Evolutionary conservation across 1,284 basidiomycete genomes (phyloP), one percentile per base, ranked within the genome.

Genomic region (Athelia psychrophila): DNA sequence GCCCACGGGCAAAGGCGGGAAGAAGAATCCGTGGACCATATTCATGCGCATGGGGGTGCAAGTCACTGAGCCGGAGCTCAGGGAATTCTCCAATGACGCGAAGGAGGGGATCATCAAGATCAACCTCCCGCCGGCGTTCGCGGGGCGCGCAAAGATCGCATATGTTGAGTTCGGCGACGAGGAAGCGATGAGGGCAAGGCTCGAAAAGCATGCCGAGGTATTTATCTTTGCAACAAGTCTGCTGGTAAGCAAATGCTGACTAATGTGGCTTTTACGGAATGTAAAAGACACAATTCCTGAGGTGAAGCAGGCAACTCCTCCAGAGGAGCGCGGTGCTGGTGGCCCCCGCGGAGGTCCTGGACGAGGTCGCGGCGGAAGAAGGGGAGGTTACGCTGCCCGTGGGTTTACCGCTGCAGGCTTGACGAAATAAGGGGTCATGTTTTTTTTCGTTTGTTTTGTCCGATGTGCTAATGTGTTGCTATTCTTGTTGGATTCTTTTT

Each of bases 121-220:
- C 94, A 56, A 81, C 82, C 60, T 80, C 1, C 59, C 68, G 38
- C 56, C 54, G 47, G 65, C 72, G n/a, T 74, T 68, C 54, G 60
- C 70, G 5, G 78, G 79, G 23, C 79, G 80, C 52, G 72, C 57
- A 51, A 70, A 74, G 59, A 84, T 89, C 52, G 89, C 83, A 1
- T 95, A 93, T 61, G 82, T 95, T 54, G 93, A 95, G 65, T 95
- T 95, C 67, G 86, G 81, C 6, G 88, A 89, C 60, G 91, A 94
- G 62, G 87, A 86, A 45, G 77, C 83, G 20, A 91, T 94, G 88
- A 87, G 82, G 61, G 78, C 75, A 22, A 92, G 84, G 1, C 69
- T 95, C 22, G 84, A 82, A 56, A 85, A 83, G 59, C 83, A 88
- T 60, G 79, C 76, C 15, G 83, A 85, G 66, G 91, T 91, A 58